These are phyloP conservation scores for Euphorbia celastroides DNA, from an alignment of 441 rosid species.

Conservation along the genomic window DNA sequence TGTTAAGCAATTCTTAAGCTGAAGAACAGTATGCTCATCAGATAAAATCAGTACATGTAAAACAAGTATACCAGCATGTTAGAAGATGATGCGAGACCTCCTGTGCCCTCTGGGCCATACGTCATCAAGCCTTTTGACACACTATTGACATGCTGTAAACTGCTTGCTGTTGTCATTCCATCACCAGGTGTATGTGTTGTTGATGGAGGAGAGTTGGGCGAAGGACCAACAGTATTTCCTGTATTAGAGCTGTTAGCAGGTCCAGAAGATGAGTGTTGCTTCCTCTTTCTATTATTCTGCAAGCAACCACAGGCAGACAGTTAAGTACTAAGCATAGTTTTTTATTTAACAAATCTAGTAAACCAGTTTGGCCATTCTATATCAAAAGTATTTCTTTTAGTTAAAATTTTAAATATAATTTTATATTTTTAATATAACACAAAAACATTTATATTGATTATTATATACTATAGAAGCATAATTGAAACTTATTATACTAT, in stretches of 20 bases:
- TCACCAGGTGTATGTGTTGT: constrained; percentile 67
- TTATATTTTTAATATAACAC: no score
- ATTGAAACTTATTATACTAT: no score
- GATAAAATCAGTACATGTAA: neutral
- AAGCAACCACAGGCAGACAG: constrained; percentile 15
- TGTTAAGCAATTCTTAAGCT: neutral
- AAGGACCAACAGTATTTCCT: constrained; percentile 58
- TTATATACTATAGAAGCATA: no score
- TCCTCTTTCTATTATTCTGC: constrained; percentile 59
- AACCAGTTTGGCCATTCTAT: no score
- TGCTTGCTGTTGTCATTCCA: constrained; percentile 43
- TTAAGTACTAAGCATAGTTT: constrained; percentile 16
- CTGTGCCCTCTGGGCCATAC: constrained; percentile 43
- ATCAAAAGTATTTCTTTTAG: no score
- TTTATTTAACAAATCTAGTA: no score
- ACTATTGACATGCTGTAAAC: constrained; percentile 39
- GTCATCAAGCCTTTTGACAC: constrained; percentile 40
- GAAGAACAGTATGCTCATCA: neutral
- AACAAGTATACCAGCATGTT: constrained; percentile 41
- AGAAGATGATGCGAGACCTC: constrained; percentile 47
- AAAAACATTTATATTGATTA: no score
- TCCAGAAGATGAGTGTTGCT: constrained; percentile 60
- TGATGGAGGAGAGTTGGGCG: constrained; percentile 63
- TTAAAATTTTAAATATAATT: no score
- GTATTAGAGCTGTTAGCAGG: constrained; percentile 65